Evolutionary conservation across 2,329 filamentous ascomycete species (phyloP).

Genomic region (Cryphonectria naterciae): DNA sequence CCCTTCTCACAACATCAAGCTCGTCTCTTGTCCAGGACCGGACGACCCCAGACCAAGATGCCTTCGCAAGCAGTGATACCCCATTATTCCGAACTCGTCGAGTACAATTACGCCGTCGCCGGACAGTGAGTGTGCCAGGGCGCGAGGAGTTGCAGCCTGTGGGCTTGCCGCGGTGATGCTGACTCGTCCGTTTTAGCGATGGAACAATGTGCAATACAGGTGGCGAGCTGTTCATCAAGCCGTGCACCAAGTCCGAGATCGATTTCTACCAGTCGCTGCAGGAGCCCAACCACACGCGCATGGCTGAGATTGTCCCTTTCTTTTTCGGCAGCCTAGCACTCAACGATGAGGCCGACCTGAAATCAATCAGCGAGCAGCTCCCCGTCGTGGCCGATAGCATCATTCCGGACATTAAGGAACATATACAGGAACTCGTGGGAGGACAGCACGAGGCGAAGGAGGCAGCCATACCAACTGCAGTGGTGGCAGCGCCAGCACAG

Average conservation of each 20-base stretch:
- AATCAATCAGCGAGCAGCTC: conserved; percentile 54
- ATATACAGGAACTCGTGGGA: conserved; percentile 36
- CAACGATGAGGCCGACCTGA: conserved; percentile 55
- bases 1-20: conserved; percentile 17
- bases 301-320: conserved; percentile 79
- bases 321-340: conserved; percentile 82
- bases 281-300: conserved; percentile 66
- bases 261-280: conserved; percentile 81
- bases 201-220: conserved; percentile 84
- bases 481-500: conserved; percentile 8
- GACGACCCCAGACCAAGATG: conserved; percentile 30
- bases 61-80: conserved; percentile 47
- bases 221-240: conserved; percentile 90
- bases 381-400: conserved; percentile 50
- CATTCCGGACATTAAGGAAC: conserved; percentile 45
- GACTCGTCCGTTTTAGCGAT: conserved; percentile 60
- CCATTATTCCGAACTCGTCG: conserved; percentile 63
- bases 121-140: conserved; percentile 68
- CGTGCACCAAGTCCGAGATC: conserved; percentile 84
- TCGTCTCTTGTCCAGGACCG: conserved; percentile 21
- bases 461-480: conserved; percentile 29
- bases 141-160: neutral
- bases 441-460: conserved; percentile 16
- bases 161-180: conserved; percentile 29
- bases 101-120: conserved; percentile 77